Base-by-base conservation (phyloP, 1,284 basidiomycete genomes). In the Inonotus hispidus region DNA sequence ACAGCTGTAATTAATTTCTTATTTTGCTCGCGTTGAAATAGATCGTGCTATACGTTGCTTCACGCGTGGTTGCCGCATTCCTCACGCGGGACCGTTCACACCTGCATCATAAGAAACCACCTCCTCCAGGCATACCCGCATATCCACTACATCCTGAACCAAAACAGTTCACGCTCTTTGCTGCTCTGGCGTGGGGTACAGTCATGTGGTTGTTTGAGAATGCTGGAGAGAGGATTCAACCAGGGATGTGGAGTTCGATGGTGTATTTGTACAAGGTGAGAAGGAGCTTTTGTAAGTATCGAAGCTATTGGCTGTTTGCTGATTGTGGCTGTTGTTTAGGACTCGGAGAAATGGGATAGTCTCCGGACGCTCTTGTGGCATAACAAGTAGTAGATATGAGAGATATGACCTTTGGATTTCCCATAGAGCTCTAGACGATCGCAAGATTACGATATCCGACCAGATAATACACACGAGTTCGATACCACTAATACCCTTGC, bases 161-260 rank as follows among this genome's bases (percentile, higher is more conserved):
- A 45, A 79, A 82, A 27, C 87, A 92, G 69, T 98, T 98, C 75
- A 86, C 92, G 1, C 71, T 91, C 37, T 95, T 98, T 68, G 93
- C 96, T 2, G 92, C 95, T 0, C 66, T 98, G 35, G 85, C 89
- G 39, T 99, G 96, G 96, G 96, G 93, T 41, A 80, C 87, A n/a
- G 94, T 97, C 53, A 98, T 99, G 96, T 99, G 91, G 84, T 78
- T 97, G 64, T 98, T 96, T 81, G 81, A 87, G 68, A 82, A 96
- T 72, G 79, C 85, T 35, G 85, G 92, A 50, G 87, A 98, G 75
- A 88, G 86, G 13, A 84, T 99, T 63, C 94, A 99, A 71, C 90
- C 92, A 3, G 95, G 96, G 56, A 92, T 98, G 90, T 90, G 88
- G 79, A 88, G 82, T 74, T 89, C 88, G 21, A 92, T 92, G 85